Percentiles rank a stretch among this genome's conserved stretches.
These are phyloP conservation scores for Cymbopogon citratus DNA, from an alignment of 176 grass and related monocot genomes.

Conservation along the genomic window DNA sequence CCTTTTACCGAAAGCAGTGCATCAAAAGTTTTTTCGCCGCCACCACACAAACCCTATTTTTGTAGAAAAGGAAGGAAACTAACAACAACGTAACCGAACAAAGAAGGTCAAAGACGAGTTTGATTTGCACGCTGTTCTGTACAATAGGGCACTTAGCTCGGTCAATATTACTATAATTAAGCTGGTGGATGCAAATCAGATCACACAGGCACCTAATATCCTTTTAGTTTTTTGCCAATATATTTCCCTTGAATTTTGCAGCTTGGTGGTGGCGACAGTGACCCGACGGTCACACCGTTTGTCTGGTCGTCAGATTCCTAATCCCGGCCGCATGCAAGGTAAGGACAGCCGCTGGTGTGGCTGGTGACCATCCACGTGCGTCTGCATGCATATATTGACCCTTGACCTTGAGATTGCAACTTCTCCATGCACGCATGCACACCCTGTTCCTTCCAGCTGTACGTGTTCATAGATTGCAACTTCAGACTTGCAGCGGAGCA, in stretches of 20 bases:
- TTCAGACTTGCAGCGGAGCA: neutral
- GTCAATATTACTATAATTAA: neutral
- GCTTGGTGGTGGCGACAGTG: neutral
- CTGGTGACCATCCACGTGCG: slow-evolving; percentile 25
- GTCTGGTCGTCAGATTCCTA: slow-evolving; percentile 13
- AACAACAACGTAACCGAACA: neutral
- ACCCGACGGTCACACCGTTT: neutral
- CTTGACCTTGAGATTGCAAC: neutral
- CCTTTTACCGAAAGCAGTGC: no score
- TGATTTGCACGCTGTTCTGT: neutral
- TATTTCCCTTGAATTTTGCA: neutral
- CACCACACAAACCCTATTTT: neutral
- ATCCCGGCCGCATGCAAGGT: neutral
- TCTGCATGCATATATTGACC: slow-evolving; percentile 17
- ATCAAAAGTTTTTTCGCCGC: neutral
- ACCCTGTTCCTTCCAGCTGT: no score
- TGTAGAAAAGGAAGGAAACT: neutral
- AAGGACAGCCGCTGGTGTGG: neutral
- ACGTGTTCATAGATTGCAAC: no score
- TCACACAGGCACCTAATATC: neutral
- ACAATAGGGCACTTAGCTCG: neutral
- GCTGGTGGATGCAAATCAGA: neutral
- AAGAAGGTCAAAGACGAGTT: neutral
- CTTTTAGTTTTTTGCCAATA: neutral
- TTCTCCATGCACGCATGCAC: neutral